A percentile compares a stretch with the other conserved stretches of the same genome.
Conservation (phyloP, 208 protist species). For the Acanthamoeba healyi region DNA sequence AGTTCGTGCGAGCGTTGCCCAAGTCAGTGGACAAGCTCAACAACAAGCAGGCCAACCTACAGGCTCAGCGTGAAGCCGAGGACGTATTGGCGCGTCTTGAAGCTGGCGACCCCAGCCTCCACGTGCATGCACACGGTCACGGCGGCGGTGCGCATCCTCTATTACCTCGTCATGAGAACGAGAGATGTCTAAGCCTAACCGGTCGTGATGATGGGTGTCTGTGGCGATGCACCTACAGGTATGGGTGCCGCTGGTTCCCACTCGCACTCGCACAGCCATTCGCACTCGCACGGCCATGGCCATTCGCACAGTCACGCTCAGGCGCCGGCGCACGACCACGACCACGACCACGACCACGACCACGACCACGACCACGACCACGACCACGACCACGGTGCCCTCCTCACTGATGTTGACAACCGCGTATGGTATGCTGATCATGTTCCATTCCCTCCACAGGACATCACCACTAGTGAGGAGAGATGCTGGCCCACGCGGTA, state of each 20-base stretch:
- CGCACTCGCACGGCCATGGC: background rate
- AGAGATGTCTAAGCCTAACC: background rate
- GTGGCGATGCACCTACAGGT: background rate
- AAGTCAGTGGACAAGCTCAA: constrained; percentile 50
- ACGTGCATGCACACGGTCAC: constrained; percentile 11
- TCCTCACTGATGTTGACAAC: too few relatives aligned
- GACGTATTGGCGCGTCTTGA: background rate
- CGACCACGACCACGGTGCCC: background rate
- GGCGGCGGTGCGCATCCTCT: background rate
- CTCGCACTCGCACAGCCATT: background rate
- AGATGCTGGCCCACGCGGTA: too few relatives aligned
- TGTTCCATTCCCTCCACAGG: too few relatives aligned
- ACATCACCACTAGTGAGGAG: too few relatives aligned
- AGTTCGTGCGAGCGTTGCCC: constrained; percentile 17
- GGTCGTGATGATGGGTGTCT: background rate
- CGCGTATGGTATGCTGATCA: too few relatives aligned
- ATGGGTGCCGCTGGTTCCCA: background rate
- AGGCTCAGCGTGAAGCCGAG: constrained; percentile 43
- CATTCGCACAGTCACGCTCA: background rate
- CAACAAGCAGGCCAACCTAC: constrained; percentile 55
- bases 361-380: constrained; percentile 12
- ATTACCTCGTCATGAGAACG: background rate
- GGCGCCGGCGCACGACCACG: background rate
- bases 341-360: constrained; percentile 45
- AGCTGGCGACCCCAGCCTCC: background rate